These are phyloP conservation scores for Penicillium sp. DNA, from an alignment of 2,329 filamentous ascomycete species.

Conservation along the genomic window DNA sequence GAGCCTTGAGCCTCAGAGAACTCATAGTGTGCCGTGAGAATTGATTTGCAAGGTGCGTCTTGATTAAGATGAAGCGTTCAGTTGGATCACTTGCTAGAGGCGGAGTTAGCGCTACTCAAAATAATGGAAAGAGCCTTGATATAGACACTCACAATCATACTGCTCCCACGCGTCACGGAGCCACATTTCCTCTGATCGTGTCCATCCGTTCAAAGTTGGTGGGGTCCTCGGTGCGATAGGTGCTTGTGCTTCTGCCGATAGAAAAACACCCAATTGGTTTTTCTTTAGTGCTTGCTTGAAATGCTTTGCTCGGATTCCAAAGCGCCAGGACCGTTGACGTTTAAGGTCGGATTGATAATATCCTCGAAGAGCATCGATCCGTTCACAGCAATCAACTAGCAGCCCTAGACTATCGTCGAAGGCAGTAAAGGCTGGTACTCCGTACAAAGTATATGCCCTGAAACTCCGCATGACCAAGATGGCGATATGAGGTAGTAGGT, in stretches of 20 bases:
- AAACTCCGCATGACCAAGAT: constrained; percentile 14
- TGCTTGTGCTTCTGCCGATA: background rate
- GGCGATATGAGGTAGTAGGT: constrained; percentile 14
- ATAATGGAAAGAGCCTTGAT: background rate
- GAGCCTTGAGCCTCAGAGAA: constrained; percentile 1
- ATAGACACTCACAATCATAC: constrained; percentile 2
- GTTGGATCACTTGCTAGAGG: background rate
- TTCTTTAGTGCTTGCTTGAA: background rate
- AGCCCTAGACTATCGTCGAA: constrained; percentile 7
- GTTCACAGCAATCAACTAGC: constrained; percentile 6
- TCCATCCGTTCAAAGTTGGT: background rate
- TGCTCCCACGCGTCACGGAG: background rate
- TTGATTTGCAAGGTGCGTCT: background rate
- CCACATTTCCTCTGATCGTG: background rate
- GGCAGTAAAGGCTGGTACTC: constrained; percentile 5
- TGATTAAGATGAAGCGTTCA: constrained; percentile 1
- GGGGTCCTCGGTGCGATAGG: background rate
- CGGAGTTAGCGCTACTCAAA: background rate
- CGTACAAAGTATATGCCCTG: constrained; percentile 2
- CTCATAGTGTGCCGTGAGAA: constrained; percentile 1
- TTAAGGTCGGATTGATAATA: background rate
- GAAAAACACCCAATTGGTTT: background rate
- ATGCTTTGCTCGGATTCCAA: constrained; percentile 1
- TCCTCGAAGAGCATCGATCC: background rate
- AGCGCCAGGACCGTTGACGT: background rate